Conservation (phyloP, 1,284 basidiomycete species). For the Ceratobasidium sp. region DNA sequence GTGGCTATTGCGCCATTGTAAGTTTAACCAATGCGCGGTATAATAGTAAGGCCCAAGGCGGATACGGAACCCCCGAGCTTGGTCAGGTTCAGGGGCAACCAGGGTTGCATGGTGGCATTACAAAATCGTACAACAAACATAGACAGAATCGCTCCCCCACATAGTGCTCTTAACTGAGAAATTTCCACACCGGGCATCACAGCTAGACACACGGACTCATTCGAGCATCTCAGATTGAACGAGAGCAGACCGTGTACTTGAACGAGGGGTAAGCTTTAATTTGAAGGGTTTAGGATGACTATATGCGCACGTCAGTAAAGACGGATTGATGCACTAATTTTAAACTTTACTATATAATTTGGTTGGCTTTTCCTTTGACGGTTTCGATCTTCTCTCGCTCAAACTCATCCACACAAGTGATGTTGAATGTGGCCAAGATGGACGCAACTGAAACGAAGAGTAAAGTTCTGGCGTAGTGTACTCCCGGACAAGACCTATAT, state of each 20-base stretch:
- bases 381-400: slow-evolving; percentile 45
- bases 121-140: too few species aligned
- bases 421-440: slow-evolving; percentile 53
- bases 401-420: slow-evolving; percentile 45
- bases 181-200: too few species aligned
- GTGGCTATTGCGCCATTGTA: too few species aligned
- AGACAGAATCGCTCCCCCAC: too few species aligned
- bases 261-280: not conserved
- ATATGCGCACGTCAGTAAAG: not conserved
- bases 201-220: not conserved
- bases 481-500: slow-evolving; percentile 41
- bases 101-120: too few species aligned
- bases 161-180: too few species aligned
- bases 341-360: not conserved
- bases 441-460: slow-evolving; percentile 35
- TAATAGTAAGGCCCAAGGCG: too few species aligned
- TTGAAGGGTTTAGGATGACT: slow-evolving; percentile 14
- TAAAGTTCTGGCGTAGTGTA: slow-evolving; percentile 29
- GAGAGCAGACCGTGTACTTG: not conserved
- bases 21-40: too few species aligned
- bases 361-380: not conserved
- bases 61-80: too few species aligned
- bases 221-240: not conserved
- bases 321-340: not conserved
- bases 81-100: too few species aligned